Evolutionary conservation across 768 basidiomycete species (phyloP).

Genomic region (Podaxis sp.): DNA sequence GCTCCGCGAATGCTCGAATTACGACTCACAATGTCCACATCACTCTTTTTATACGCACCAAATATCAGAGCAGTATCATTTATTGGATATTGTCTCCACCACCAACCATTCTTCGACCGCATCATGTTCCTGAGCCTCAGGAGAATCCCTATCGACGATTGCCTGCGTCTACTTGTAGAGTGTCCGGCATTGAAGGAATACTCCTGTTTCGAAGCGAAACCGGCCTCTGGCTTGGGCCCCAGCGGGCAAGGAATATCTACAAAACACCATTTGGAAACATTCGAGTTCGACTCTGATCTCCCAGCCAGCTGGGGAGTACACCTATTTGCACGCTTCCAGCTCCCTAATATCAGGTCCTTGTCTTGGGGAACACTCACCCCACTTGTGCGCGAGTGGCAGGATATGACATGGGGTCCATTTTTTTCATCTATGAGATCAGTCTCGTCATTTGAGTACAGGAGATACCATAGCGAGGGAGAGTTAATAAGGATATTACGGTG

Average conservation of each 20-base stretch:
- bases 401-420: not conserved
- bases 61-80: not conserved
- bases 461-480: not conserved
- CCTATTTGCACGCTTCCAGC: not conserved
- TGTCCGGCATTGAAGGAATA: not conserved
- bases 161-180: not conserved
- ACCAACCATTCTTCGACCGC: not conserved
- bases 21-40: not conserved
- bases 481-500: not conserved
- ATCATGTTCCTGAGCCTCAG: not conserved
- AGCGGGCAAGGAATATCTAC: not conserved
- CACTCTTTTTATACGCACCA: not conserved
- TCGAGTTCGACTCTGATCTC: not conserved
- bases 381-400: not conserved
- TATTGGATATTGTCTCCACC: not conserved
- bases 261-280: not conserved
- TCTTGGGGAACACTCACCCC: not conserved
- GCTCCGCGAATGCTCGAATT: not conserved
- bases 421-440: not conserved
- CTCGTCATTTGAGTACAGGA: not conserved
- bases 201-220: not conserved
- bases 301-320: not conserved
- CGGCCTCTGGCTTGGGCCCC: not conserved
- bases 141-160: not conserved
- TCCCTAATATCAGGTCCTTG: not conserved